These are phyloP conservation scores for Parafenestella ontariensis DNA, from an alignment of 2,329 filamentous ascomycete genomes.

Conservation along the genomic window DNA sequence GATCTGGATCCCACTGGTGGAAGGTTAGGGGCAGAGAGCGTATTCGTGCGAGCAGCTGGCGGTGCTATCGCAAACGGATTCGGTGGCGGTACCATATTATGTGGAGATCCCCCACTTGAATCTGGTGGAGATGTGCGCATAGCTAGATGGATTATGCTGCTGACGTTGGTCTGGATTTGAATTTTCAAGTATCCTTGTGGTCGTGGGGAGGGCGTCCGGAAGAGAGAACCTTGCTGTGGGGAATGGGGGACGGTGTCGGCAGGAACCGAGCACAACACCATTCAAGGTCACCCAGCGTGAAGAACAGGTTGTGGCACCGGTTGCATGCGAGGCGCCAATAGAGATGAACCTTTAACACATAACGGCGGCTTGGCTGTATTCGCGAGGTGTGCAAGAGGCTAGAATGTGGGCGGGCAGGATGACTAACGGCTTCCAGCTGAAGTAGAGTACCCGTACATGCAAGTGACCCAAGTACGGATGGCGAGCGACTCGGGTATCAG, in stretches of 20 bases:
- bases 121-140: constrained; percentile 43
- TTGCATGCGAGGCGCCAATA: constrained; percentile 32
- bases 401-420: constrained; percentile 14
- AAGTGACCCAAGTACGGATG: constrained; percentile 27
- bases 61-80: constrained; percentile 41
- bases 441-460: constrained; percentile 33
- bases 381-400: constrained; percentile 13
- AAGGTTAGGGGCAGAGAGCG: constrained; percentile 39
- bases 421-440: constrained; percentile 36
- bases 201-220: constrained; percentile 10
- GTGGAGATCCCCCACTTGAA: constrained; percentile 43
- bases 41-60: constrained; percentile 30
- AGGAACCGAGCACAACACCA: constrained; percentile 43
- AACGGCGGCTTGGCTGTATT: constrained; percentile 27
- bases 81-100: constrained; percentile 41
- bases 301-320: constrained; percentile 25
- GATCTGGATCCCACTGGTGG: constrained; percentile 40
- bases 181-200: constrained; percentile 4
- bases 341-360: constrained; percentile 32
- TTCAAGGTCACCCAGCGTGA: constrained; percentile 33
- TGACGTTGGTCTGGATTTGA: constrained; percentile 5
- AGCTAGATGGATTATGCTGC: constrained; percentile 10
- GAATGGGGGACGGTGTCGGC: constrained; percentile 38
- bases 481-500: constrained; percentile 29
- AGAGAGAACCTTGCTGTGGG: constrained; percentile 28